phyloP scores from a whole-genome alignment of 2,329 filamentous ascomycete species.

The Saccharata proteae region DNA sequence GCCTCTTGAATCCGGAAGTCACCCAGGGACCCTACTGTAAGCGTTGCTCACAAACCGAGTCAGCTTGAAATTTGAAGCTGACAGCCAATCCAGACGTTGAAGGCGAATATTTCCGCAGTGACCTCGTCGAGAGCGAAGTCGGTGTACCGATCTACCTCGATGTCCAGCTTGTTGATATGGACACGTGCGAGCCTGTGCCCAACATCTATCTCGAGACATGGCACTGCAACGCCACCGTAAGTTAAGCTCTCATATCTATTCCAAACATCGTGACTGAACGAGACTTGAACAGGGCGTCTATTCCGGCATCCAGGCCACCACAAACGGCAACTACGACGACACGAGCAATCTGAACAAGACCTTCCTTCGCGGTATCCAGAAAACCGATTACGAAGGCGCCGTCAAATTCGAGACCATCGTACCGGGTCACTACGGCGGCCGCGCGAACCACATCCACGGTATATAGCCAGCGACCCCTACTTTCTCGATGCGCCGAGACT shows the following conservation, averaged over 20 bases:
- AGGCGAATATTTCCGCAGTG: slow-evolving; percentile 38
- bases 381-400: slow-evolving; percentile 34
- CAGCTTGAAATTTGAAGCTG: no score
- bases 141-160: slow-evolving; percentile 39
- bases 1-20: slow-evolving; percentile 20
- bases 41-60: no score
- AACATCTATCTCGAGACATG: slow-evolving; percentile 42
- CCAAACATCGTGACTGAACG: slow-evolving; percentile 12
- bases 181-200: slow-evolving; percentile 40
- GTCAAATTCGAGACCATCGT: slow-evolving; percentile 38
- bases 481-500: no score
- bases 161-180: slow-evolving; percentile 42
- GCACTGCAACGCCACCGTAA: slow-evolving; percentile 29
- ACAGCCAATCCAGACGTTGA: no score
- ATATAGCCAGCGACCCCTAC: no score
- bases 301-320: slow-evolving; percentile 28
- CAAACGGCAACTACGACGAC: slow-evolving; percentile 30
- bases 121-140: slow-evolving; percentile 36
- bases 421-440: slow-evolving; percentile 31
- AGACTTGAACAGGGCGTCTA: slow-evolving; percentile 30
- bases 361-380: slow-evolving; percentile 37
- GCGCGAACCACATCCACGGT: slow-evolving; percentile 28
- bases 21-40: slow-evolving; percentile 23
- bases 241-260: not conserved
- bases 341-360: slow-evolving; percentile 19